Conservation (phyloP, 352 stramenopile species). For the Phytophthora lateralis region DNA sequence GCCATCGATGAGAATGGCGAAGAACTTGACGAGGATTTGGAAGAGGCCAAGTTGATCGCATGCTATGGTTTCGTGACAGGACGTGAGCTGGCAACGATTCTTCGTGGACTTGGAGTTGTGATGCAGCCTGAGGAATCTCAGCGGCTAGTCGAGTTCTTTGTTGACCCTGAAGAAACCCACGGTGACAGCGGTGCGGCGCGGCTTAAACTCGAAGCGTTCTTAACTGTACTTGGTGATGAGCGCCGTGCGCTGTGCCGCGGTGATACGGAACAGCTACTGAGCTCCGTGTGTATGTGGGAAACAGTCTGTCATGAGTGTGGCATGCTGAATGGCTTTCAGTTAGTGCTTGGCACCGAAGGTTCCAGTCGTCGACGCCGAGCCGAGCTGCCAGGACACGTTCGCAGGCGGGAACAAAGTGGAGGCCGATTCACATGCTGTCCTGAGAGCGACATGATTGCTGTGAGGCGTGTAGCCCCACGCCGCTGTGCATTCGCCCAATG, state of each 20-base stretch:
- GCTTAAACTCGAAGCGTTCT: conserved; percentile 64
- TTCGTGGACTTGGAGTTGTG: conserved; percentile 80
- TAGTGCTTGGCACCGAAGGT: conserved; percentile 65
- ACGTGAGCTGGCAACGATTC: conserved; percentile 60
- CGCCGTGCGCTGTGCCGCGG: conserved; percentile 64
- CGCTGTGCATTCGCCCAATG: conserved; percentile 66
- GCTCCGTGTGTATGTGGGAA: conserved; percentile 91
- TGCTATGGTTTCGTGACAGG: conserved; percentile 54
- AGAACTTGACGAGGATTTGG: conserved; percentile 68
- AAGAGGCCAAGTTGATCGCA: conserved; percentile 67
- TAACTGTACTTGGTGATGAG: conserved; percentile 83
- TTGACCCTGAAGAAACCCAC: conserved; percentile 59
- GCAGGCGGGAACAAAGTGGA: conserved; percentile 58
- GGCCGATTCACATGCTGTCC: conserved; percentile 57
- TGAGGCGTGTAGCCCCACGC: conserved; percentile 60
- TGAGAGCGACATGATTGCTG: conserved; percentile 69
- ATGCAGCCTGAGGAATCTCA: conserved; percentile 80
- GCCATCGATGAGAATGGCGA: conserved; percentile 60
- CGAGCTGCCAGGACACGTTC: conserved; percentile 70
- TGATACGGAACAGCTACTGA: conserved; percentile 77
- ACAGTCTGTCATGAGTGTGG: conserved; percentile 91
- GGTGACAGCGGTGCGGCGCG: conserved; percentile 21
- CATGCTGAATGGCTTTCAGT: conserved; percentile 91
- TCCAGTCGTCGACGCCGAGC: conserved; percentile 54
- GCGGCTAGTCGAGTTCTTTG: conserved; percentile 88